A percentile compares a stretch with the other conserved stretches of the same genome.
These are phyloP conservation scores for Lactarius sp. DNA, from an alignment of 768 basidiomycete genomes.

Conservation along the genomic window DNA sequence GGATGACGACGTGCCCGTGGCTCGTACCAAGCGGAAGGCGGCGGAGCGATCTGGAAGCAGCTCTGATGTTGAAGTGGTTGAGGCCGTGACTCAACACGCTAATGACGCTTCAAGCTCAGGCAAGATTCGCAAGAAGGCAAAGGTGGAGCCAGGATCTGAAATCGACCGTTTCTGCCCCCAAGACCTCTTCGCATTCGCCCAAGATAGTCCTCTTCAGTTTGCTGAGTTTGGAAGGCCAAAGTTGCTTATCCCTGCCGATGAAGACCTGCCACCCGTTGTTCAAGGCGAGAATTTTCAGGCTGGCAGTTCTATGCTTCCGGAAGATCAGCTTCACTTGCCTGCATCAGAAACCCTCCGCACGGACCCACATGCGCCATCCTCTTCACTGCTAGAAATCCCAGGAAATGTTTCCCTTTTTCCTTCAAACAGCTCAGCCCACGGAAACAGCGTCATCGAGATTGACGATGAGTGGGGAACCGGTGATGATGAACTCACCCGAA, in stretches of 20 bases:
- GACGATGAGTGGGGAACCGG: conserved; percentile 64
- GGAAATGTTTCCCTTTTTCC: background rate
- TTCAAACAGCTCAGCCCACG: background rate
- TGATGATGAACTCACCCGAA: conserved; percentile 56
- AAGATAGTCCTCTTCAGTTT: background rate
- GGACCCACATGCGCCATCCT: background rate
- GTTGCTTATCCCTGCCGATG: conserved; percentile 3
- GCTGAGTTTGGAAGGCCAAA: conserved; percentile 18
- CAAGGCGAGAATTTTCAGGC: background rate
- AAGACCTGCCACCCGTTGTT: background rate
- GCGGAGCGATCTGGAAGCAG: conserved; percentile 9
- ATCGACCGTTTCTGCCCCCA: background rate
- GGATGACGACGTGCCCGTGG: conserved; percentile 28
- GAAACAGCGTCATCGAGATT: conserved; percentile 16
- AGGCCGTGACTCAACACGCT: background rate
- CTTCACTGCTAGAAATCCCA: background rate
- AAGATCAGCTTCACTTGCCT: background rate
- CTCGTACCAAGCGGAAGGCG: conserved; percentile 16
- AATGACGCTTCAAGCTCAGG: background rate
- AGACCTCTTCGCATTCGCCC: background rate
- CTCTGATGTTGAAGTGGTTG: conserved; percentile 27
- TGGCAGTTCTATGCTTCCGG: background rate
- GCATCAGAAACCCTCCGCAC: background rate
- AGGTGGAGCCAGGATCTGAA: background rate
- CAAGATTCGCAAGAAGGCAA: conserved; percentile 7